A percentile compares a stretch with the other conserved stretches of the same genome.
These are phyloP conservation scores for Penicillium corylophilum DNA, from an alignment of 2,329 filamentous ascomycete genomes.

Conservation along the genomic window DNA sequence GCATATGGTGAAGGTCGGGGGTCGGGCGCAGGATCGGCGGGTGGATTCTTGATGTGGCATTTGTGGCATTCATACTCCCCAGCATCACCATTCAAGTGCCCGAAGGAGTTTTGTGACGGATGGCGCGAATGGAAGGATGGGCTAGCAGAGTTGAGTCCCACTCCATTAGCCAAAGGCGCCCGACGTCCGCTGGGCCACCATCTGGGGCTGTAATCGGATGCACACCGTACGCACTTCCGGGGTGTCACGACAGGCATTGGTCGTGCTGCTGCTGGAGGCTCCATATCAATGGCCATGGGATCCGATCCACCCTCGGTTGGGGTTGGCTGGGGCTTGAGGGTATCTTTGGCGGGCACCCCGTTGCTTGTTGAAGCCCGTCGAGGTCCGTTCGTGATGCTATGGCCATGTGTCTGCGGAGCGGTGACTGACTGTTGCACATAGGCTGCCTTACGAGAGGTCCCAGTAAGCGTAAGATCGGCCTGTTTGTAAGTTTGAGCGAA, in stretches of 20 bases:
- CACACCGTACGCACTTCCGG: constrained; percentile 43
- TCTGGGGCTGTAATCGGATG: constrained; percentile 42
- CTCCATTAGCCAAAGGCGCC: constrained; percentile 34
- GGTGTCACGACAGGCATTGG: constrained; percentile 18
- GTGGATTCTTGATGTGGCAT: constrained; percentile 55
- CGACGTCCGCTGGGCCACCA: constrained; percentile 65
- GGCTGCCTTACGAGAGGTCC: constrained; percentile 89
- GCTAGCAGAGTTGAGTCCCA: constrained; percentile 24
- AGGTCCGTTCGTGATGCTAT: constrained; percentile 38
- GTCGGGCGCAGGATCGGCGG: constrained; percentile 29
- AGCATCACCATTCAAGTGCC: constrained; percentile 31
- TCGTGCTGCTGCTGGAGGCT: constrained; percentile 20
- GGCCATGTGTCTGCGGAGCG: constrained; percentile 29
- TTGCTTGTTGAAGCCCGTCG: constrained; percentile 59
- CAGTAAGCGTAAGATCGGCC: constrained; percentile 84
- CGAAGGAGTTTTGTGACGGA: constrained; percentile 25
- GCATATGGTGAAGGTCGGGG: constrained; percentile 36
- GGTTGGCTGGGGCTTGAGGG: constrained; percentile 18
- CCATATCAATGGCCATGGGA: constrained; percentile 34
- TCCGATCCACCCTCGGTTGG: constrained; percentile 25
- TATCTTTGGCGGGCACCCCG: constrained; percentile 30
- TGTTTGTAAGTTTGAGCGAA: constrained; percentile 92
- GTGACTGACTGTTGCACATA: constrained; percentile 52
- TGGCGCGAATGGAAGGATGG: constrained; percentile 29
- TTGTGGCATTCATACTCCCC: constrained; percentile 69